Conservation (phyloP, 2,329 filamentous ascomycete species). For the Nemania sp. region DNA sequence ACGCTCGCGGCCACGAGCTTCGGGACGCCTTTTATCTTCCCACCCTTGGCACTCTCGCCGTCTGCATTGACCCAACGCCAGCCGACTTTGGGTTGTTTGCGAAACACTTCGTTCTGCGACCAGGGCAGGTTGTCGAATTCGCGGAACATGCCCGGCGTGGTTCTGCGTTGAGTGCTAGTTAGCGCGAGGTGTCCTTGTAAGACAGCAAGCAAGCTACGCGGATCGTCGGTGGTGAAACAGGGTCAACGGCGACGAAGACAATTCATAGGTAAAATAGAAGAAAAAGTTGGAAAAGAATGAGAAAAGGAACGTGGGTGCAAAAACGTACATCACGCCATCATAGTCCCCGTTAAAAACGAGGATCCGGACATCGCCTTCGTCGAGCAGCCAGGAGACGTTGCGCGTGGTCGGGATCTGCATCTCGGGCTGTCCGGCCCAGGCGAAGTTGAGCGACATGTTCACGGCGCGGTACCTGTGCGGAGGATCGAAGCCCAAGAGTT, state of each 20-base stretch:
- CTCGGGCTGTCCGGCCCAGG: constrained; percentile 14
- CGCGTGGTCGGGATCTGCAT: constrained; percentile 14
- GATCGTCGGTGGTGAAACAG: not conserved
- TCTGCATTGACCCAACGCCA: constrained; percentile 10
- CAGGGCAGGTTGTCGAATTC: constrained; percentile 17
- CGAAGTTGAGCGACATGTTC: constrained; percentile 14
- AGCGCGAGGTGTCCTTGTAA: not conserved
- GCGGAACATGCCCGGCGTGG: constrained; percentile 12
- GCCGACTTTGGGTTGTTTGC: constrained; percentile 3
- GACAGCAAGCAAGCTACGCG: no score
- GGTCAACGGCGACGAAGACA: no score
- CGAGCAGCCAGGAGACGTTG: constrained; percentile 17
- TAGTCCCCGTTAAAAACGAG: constrained; percentile 20
- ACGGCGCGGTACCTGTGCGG: constrained; percentile 6
- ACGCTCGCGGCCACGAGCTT: constrained; percentile 15
- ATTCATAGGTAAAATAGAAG: no score
- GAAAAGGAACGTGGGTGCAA: no score
- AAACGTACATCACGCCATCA: constrained; percentile 16
- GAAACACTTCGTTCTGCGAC: constrained; percentile 10
- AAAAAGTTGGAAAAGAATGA: no score
- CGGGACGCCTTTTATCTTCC: constrained; percentile 11
- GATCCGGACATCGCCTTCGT: constrained; percentile 8
- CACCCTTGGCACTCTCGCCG: not conserved
- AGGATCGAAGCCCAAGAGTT: constrained; percentile 14
- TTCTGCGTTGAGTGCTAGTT: not conserved